Conservation (phyloP, 2,329 filamentous ascomycete genomes). For the Cryphonectria naterciae region DNA sequence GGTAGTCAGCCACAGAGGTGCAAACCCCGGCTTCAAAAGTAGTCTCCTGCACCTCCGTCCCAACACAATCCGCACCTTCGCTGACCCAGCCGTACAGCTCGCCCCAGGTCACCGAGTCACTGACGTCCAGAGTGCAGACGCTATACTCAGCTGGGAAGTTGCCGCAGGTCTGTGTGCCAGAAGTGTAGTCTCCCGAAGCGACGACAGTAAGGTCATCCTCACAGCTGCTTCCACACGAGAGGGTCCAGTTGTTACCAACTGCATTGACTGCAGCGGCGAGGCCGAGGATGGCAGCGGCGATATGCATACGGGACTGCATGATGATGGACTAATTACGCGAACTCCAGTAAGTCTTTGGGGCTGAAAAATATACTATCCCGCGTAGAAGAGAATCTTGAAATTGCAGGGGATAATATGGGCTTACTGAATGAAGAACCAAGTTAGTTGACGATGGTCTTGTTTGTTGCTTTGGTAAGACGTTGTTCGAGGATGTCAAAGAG, state of each 20-base stretch:
- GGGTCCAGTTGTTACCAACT: slow-evolving; percentile 7
- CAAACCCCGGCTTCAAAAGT: background rate
- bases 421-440: background rate
- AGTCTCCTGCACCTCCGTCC: background rate
- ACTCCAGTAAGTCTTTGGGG: too few relatives aligned
- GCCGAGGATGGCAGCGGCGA: background rate
- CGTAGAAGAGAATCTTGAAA: background rate
- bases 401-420: background rate
- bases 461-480: background rate
- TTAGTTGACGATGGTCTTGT: background rate
- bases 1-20: background rate
- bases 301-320: background rate
- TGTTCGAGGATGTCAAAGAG: background rate
- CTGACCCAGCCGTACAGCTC: slow-evolving; percentile 9
- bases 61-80: background rate
- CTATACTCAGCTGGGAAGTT: background rate
- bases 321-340: background rate
- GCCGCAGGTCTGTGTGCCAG: slow-evolving; percentile 7
- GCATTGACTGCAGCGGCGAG: background rate
- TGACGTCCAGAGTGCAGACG: background rate
- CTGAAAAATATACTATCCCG: too few relatives aligned
- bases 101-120: background rate
- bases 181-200: background rate
- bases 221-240: slow-evolving; percentile 7
- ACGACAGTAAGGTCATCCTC: background rate